These are phyloP conservation scores for Juncus inflexus DNA, from an alignment of 176 grass and related monocot species.

Conservation along the genomic window DNA sequence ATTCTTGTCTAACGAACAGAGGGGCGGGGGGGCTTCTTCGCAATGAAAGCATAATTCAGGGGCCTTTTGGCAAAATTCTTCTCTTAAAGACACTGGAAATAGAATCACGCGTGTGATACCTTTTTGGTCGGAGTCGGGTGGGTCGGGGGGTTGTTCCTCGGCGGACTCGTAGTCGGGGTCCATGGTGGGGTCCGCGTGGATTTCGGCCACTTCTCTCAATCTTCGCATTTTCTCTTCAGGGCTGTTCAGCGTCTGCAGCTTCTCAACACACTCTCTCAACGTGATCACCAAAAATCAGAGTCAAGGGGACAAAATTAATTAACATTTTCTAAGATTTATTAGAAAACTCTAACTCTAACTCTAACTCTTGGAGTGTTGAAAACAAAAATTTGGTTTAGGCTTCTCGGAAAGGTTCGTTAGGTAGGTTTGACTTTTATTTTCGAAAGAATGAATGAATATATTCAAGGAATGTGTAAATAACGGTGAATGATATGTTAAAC, in stretches of 20 bases:
- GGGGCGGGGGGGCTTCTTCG: too few species aligned
- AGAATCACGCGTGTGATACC: slow-evolving; percentile 39
- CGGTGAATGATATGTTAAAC: too few species aligned
- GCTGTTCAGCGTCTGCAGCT: slow-evolving; percentile 70
- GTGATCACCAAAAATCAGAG: slow-evolving; percentile 44
- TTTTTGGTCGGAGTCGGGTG: slow-evolving; percentile 45
- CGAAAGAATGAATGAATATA: too few species aligned
- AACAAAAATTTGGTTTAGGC: too few species aligned
- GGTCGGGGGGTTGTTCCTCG: slow-evolving; percentile 57
- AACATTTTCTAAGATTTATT: background rate
- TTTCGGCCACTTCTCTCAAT: slow-evolving; percentile 75
- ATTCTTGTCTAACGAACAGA: too few species aligned
- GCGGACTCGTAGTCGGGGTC: slow-evolving; percentile 95
- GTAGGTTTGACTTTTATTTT: too few species aligned
- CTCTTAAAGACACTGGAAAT: slow-evolving; percentile 6
- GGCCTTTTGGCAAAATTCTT: too few species aligned
- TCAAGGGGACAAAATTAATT: slow-evolving; percentile 25
- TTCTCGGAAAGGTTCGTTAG: too few species aligned
- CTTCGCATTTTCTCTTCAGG: slow-evolving; percentile 85
- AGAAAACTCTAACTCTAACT: too few species aligned
- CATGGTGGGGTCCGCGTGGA: slow-evolving; percentile 89
- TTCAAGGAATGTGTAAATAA: too few species aligned
- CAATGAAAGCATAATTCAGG: too few species aligned
- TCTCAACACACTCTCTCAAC: slow-evolving; percentile 97
- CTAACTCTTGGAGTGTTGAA: too few species aligned